Evolutionary conservation across 1,284 basidiomycete species (phyloP).

Genomic region (Trichosporon inkin): DNA sequence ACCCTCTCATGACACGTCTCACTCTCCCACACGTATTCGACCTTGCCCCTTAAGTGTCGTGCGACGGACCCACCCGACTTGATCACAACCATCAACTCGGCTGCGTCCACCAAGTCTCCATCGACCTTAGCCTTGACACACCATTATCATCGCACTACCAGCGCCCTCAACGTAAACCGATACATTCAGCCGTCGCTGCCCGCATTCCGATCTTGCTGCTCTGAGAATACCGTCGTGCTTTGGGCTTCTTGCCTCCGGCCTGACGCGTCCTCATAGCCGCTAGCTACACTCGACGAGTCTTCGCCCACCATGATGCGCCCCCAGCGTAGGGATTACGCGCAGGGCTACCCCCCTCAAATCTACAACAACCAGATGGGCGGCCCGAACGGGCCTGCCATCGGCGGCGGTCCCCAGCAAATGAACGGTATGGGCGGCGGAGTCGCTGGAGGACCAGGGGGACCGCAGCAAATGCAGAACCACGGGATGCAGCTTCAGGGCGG

Average conservation of each 20-base stretch:
- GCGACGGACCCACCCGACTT: conserved; percentile 1
- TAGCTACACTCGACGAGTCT: background rate
- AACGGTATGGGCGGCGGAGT: conserved; percentile 17
- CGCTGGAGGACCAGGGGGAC: conserved; percentile 2
- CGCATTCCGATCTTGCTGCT: background rate
- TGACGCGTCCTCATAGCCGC: conserved; percentile 10
- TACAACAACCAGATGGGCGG: conserved; percentile 14
- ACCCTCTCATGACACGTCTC: background rate
- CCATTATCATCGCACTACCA: background rate
- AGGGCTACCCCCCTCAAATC: conserved; percentile 19
- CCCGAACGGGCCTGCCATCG: conserved; percentile 5
- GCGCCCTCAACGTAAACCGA: background rate
- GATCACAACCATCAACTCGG: background rate
- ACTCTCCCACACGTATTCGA: background rate
- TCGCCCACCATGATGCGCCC: conserved; percentile 15
- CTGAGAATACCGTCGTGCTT: conserved; percentile 3
- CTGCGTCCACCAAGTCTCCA: background rate
- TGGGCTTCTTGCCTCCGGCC: conserved; percentile 5
- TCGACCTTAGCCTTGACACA: background rate
- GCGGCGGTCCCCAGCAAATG: conserved; percentile 13
- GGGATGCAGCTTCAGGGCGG: conserved; percentile 7
- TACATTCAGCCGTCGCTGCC: background rate
- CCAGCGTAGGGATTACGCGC: conserved; percentile 15
- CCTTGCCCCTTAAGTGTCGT: conserved; percentile 8
- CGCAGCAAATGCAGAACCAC: conserved; percentile 16